Evolutionary conservation across 495 filamentous ascomycete genomes (phyloP).

Genomic region (Neurospora africana): DNA sequence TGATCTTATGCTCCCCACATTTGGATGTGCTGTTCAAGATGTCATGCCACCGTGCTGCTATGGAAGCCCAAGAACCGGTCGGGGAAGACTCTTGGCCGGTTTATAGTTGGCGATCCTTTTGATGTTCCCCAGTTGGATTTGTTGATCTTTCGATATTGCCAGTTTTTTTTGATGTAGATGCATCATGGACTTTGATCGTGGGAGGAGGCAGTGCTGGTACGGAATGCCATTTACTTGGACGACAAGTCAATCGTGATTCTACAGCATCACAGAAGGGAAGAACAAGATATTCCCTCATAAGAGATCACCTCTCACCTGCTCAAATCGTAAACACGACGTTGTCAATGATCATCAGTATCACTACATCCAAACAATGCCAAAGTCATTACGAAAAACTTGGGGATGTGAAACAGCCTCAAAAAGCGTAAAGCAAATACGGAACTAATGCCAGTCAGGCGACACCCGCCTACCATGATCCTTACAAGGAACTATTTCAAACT

Average conservation of each 20-base stretch:
- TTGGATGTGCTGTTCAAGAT: neutral
- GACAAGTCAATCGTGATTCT: too few species aligned
- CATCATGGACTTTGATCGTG: neutral
- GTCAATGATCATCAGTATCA: neutral
- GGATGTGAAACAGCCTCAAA: neutral
- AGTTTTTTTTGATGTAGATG: neutral
- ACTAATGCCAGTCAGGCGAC: too few species aligned
- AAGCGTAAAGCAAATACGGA: too few species aligned
- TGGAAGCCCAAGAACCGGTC: neutral
- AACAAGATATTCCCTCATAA: neutral
- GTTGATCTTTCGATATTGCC: neutral
- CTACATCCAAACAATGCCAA: neutral
- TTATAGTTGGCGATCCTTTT: neutral
- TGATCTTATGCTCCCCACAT: neutral
- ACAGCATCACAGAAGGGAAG: too few species aligned
- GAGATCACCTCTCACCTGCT: neutral
- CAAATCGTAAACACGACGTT: neutral
- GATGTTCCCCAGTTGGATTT: neutral
- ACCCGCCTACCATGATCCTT: neutral
- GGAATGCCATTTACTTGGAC: too few species aligned
- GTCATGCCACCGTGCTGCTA: neutral
- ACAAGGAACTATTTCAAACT: neutral
- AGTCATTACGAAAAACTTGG: neutral
- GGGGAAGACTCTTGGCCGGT: neutral
- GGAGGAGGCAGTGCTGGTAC: neutral